Percentiles rank a stretch among this genome's conserved stretches.
Evolutionary conservation across 495 filamentous ascomycete genomes (phyloP).

Genomic region (Rhypophila decipiens): DNA sequence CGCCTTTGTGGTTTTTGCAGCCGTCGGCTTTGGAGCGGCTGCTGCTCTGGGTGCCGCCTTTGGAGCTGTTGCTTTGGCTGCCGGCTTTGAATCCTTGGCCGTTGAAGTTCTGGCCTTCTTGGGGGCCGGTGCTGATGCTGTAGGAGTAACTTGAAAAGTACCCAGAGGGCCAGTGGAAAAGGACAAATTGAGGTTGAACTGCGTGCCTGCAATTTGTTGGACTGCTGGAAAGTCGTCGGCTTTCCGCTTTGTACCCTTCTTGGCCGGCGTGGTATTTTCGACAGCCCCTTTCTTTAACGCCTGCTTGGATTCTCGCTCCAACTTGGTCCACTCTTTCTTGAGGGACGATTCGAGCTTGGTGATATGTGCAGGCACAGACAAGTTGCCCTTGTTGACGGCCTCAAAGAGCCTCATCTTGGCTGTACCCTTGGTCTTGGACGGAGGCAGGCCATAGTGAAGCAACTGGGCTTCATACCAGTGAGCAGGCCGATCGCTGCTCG

Average conservation of each 20-base stretch:
- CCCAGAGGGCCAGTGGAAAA: slow-evolving; percentile 9
- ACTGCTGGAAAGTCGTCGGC: slow-evolving; percentile 11
- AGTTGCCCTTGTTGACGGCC: slow-evolving; percentile 36
- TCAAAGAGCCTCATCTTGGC: slow-evolving; percentile 52
- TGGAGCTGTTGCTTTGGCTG: not conserved
- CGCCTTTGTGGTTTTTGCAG: slow-evolving; percentile 1
- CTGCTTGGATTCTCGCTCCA: slow-evolving; percentile 40
- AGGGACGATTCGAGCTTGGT: slow-evolving; percentile 42
- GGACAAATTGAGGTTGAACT: slow-evolving; percentile 11
- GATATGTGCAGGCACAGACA: slow-evolving; percentile 39
- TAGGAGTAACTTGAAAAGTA: slow-evolving; percentile 2
- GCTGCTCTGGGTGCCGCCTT: slow-evolving; percentile 1
- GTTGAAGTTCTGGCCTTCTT: slow-evolving; percentile 14
- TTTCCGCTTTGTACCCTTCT: slow-evolving; percentile 24
- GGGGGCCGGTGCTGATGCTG: not conserved
- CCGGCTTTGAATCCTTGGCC: not conserved
- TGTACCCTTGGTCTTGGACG: slow-evolving; percentile 47
- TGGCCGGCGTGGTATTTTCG: not conserved
- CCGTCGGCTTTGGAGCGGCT: not conserved
- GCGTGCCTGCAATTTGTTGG: not conserved
- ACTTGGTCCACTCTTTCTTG: slow-evolving; percentile 46
- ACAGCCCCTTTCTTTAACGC: slow-evolving; percentile 18
- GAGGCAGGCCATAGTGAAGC: slow-evolving; percentile 50
- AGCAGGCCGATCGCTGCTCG: slow-evolving; percentile 39
- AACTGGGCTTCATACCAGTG: slow-evolving; percentile 56